These are phyloP conservation scores for Myriangium duriaei DNA, from an alignment of 2,329 filamentous ascomycete species.

Conservation along the genomic window DNA sequence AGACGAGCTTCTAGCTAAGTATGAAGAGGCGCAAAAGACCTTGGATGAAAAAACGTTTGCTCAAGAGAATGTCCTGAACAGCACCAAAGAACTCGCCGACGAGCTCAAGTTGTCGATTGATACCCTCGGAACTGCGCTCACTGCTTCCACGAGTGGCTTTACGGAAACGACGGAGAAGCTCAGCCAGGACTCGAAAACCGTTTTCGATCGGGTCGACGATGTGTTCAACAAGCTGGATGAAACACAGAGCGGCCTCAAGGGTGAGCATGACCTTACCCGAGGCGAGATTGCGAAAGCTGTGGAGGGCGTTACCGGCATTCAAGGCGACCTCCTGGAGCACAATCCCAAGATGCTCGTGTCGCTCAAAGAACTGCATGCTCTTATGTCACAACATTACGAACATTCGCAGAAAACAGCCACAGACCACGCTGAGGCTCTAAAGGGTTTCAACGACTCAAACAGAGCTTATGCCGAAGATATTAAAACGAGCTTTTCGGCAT, in stretches of 20 bases:
- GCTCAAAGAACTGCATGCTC: constrained; percentile 69
- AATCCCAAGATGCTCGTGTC: constrained; percentile 81
- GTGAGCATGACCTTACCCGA: constrained; percentile 70
- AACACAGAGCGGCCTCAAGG: constrained; percentile 57
- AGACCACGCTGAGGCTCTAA: constrained; percentile 30
- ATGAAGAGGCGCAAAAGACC: constrained; percentile 72
- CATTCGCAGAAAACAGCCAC: constrained; percentile 53
- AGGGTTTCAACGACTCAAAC: constrained; percentile 22
- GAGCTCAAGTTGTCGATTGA: constrained; percentile 80
- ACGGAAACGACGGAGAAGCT: constrained; percentile 63
- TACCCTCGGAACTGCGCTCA: constrained; percentile 57
- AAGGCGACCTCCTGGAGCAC: constrained; percentile 66
- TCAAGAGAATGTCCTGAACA: constrained; percentile 59
- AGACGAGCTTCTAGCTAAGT: constrained; percentile 68
- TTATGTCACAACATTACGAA: constrained; percentile 79
- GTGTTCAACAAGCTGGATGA: constrained; percentile 66
- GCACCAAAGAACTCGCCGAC: constrained; percentile 68
- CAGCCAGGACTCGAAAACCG: constrained; percentile 74
- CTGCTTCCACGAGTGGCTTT: constrained; percentile 44
- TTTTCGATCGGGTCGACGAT: constrained; percentile 72
- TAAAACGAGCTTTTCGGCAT: constrained; percentile 25
- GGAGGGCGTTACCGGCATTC: constrained; percentile 59
- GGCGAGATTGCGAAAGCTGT: constrained; percentile 68
- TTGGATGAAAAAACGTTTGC: constrained; percentile 61
- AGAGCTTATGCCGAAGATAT: constrained; percentile 32